Base-by-base conservation (phyloP, 768 basidiomycete genomes). In the Hortiboletus flavorubellus region DNA sequence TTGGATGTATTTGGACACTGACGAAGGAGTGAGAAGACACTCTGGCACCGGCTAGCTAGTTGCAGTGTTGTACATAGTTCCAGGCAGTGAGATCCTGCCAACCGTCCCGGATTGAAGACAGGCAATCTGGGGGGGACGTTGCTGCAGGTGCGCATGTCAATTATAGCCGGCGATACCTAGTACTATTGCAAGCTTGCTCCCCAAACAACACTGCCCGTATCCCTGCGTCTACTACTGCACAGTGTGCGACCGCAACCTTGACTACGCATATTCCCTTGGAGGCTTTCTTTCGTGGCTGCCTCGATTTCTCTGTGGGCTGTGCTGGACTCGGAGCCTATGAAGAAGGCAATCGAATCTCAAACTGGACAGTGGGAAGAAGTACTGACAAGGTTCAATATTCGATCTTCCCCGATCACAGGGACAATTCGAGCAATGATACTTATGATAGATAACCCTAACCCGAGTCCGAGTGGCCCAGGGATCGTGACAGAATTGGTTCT, bases 151-250 rank as follows among this genome's bases (percentile, higher is more conserved):
- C 26, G 26, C 26, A 3, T 4, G 26, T 26, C 26, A 26, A 49
- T 23, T 37, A 34, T 39, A 18, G 42, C 4, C 2, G 9, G 46
- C 9, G 9, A 8, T 1, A 33, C 44, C 44, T 21, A 48, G 30
- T 26, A 34, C 6, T 34, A 54, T 16, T 33, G 44, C 37, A 45
- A 52, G 14, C 18, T 92, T 43, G 89, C 87, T 70, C 80, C 81
- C 91, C 91, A 94, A 3, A 93, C 68, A 3, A 93, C 88, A 58
- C 90, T 91, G 0, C 91, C 90, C 1, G 91, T 93, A 62, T 93
- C 92, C 4, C 91, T 91, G 57, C 81, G 86, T 30, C 88, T 78
- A n/a, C n/a, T n/a, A n/a, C n/a, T n/a, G n/a, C n/a, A n/a, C n/a
- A n/a, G n/a, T n/a, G n/a, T 5, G 75, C 72, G 9, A 93, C 72